A percentile compares a stretch with the other conserved stretches of the same genome.
Conservation (phyloP, 352 stramenopile genomes). For the Pythium folliculosum region DNA sequence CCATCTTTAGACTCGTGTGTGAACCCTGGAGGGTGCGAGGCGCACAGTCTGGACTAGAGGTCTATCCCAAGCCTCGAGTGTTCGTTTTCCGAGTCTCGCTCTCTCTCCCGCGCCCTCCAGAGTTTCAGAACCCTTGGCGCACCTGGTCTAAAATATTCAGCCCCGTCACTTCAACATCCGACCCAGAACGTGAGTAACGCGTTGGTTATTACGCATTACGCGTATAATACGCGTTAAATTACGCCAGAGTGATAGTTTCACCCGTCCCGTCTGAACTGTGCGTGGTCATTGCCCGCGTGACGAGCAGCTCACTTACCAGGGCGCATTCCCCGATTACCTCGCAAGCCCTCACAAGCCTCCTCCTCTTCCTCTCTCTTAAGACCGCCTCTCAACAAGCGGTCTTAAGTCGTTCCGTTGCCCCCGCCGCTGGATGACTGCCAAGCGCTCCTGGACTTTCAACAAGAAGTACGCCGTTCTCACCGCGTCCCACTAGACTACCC, state of each 20-base stretch:
- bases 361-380: background rate
- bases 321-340: background rate
- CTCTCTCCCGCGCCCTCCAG: background rate
- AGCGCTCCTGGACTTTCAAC: conserved; percentile 83
- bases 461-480: conserved; percentile 83
- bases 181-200: background rate
- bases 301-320: background rate
- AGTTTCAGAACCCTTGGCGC: background rate
- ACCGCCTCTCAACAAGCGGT: background rate
- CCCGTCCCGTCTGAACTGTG: conserved; percentile 1
- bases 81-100: background rate
- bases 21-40: too few species aligned
- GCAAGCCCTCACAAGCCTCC: background rate
- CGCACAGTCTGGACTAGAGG: too few species aligned
- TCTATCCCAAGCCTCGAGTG: too few species aligned
- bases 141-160: conserved; percentile 4
- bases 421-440: conserved; percentile 66
- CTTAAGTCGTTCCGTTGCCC: background rate
- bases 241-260: background rate
- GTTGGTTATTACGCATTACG: background rate
- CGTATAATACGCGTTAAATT: conserved; percentile 8
- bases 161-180: background rate
- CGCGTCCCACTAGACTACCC: conserved; percentile 55
- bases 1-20: too few species aligned
- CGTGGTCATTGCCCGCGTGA: conserved; percentile 4